A percentile compares a stretch with the other conserved stretches of the same genome.
These are phyloP conservation scores for Tricholoma furcatifolium DNA, from an alignment of 768 basidiomycete genomes.

Conservation along the genomic window DNA sequence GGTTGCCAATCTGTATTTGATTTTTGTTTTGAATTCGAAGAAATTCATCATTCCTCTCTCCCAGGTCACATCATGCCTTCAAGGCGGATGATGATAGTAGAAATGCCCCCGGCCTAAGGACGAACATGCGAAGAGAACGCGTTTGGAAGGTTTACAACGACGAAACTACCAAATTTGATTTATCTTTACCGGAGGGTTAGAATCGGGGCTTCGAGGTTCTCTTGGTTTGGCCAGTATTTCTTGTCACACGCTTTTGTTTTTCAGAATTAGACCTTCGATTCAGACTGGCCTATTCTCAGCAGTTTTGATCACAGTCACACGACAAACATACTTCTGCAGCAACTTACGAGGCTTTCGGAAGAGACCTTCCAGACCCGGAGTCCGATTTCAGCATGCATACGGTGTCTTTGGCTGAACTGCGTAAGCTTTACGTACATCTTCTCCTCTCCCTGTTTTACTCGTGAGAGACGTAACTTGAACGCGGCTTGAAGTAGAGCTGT, in stretches of 20 bases:
- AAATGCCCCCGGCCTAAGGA: conserved; percentile 11
- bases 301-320: conserved; percentile 40
- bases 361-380: neutral
- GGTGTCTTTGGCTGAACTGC: conserved; percentile 15
- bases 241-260: neutral
- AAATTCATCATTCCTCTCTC: neutral
- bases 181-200: conserved; percentile 33
- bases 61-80: neutral
- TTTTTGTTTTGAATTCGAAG: neutral
- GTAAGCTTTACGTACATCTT: neutral
- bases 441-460: neutral
- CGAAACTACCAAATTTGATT: conserved; percentile 35
- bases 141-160: conserved; percentile 45
- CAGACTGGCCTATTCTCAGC: conserved; percentile 45
- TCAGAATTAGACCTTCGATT: neutral
- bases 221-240: conserved; percentile 37
- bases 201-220: conserved; percentile 44
- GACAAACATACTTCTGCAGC: conserved; percentile 33
- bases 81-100: neutral
- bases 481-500: neutral
- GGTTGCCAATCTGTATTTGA: too few relatives aligned
- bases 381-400: neutral
- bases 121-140: conserved; percentile 31
- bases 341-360: conserved; percentile 18
- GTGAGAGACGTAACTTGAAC: neutral